Base-by-base conservation (phyloP, 768 basidiomycete species). In the Trametes villosa region DNA sequence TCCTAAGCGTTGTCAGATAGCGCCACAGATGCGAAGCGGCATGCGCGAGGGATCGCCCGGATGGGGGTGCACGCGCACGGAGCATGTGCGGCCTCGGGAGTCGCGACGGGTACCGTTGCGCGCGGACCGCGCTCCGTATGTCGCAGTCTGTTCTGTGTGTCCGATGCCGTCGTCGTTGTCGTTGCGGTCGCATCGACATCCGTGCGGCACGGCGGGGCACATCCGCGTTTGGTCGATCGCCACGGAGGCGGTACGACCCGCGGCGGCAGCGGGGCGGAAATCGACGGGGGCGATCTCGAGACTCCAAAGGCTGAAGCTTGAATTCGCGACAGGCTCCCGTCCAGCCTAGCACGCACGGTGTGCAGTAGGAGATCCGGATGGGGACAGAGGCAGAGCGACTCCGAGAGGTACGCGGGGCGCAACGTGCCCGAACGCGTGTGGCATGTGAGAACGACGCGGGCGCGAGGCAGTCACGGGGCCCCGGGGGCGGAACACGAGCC, bases 1-100 rank as follows among this genome's bases (percentile, higher is more conserved):
- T 56, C 54, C 54, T 47, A 15, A 15, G 18, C 24, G 22, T 56
- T 36, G 45, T 26, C 33, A 27, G 54, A 56, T 56, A 56, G 40
- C 54, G 54, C 54, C 54, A 53, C 40, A 18, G 52, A 53, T 22
- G 52, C 22, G 40, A 26, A n/a, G n/a, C n/a, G n/a, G n/a, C n/a
- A n/a, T n/a, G n/a, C n/a, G n/a, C n/a, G n/a, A 34, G 17, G 22
- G 50, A 52, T 52, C 26, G 29, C 3, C 38, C 27, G 22, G 52
- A 42, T 42, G 27, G 40, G n/a, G n/a, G n/a, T n/a, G n/a, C n/a
- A n/a, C n/a, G 41, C 33, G 33, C 9, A 31, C 38, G 49, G 24
- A 22, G 51, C 38, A 29, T 17, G 36, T 31, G 33, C 31, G 24
- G 44, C 54, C 29, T 46, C 29, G 13, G 33, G 17, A 33, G 11